phyloP scores from a whole-genome alignment of 78 protist genomes.

The Dictyostelium citrinum region DNA sequence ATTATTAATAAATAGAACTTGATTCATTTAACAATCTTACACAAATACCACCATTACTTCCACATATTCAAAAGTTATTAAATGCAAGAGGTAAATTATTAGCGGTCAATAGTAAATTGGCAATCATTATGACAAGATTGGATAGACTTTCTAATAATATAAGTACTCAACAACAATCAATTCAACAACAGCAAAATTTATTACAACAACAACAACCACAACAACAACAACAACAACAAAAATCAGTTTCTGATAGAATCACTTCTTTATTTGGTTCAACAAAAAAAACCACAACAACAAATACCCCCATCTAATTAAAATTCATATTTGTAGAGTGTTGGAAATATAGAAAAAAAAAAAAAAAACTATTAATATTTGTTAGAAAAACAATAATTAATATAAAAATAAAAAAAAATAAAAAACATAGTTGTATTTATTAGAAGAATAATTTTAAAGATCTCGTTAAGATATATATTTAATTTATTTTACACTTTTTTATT shows the following conservation, averaged over 20 bases:
- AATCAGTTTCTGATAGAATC: conserved; percentile 51
- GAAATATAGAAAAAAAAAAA: neutral
- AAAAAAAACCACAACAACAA: conserved; percentile 11
- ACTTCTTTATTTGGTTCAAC: neutral
- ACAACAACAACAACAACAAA: neutral
- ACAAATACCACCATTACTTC: conserved; percentile 65
- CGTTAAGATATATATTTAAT: neutral
- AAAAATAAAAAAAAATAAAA: neutral
- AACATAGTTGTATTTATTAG: neutral
- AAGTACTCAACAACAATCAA: conserved; percentile 36
- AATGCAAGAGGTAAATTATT: conserved; percentile 68
- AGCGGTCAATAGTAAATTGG: conserved; percentile 58
- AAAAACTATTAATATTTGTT: neutral
- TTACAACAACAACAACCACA: neutral
- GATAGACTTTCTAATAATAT: conserved; percentile 45
- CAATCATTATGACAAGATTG: conserved; percentile 49
- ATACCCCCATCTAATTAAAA: neutral
- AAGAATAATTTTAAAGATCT: neutral
- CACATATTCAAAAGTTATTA: conserved; percentile 70
- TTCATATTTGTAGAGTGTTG: neutral
- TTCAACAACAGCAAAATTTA: neutral
- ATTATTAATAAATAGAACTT: conserved; percentile 1
- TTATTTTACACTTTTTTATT: neutral
- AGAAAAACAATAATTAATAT: neutral
- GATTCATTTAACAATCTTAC: conserved; percentile 55